Evolutionary conservation across 2,329 filamentous ascomycete genomes (phyloP).

Genomic region (Ophiostoma angusticollis): DNA sequence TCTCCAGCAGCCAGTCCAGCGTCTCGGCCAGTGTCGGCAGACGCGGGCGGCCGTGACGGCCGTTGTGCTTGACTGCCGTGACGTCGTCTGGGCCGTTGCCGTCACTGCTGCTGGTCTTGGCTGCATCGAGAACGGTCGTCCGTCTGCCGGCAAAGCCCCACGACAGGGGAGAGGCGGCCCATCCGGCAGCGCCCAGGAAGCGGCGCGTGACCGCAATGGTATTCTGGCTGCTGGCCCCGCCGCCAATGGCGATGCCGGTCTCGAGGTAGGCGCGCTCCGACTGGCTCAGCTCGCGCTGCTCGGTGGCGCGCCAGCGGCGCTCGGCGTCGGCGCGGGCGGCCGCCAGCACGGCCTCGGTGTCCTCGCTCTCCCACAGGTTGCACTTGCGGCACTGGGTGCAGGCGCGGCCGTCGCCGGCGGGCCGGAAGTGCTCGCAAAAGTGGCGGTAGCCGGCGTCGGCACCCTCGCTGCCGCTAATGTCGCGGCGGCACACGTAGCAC

Average conservation of each 20-base stretch:
- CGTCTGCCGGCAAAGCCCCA: constrained; percentile 4
- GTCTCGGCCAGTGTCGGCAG: constrained; percentile 29
- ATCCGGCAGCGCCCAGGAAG: neutral
- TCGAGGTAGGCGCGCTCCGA: constrained; percentile 45
- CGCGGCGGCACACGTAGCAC: constrained; percentile 90
- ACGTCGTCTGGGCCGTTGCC: constrained; percentile 7
- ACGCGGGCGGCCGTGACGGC: constrained; percentile 9
- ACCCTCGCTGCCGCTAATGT: constrained; percentile 38
- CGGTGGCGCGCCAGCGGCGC: constrained; percentile 53
- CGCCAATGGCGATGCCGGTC: constrained; percentile 31
- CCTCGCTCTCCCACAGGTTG: constrained; percentile 66
- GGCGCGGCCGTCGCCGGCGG: constrained; percentile 55
- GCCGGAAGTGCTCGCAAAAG: constrained; percentile 92
- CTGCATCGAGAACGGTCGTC: too few relatives aligned
- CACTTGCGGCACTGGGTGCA: constrained; percentile 73
- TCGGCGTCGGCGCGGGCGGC: constrained; percentile 61
- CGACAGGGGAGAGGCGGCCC: constrained; percentile 1
- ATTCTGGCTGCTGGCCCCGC: constrained; percentile 1
- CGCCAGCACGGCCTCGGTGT: constrained; percentile 54
- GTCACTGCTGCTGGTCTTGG: constrained; percentile 1
- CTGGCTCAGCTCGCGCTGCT: constrained; percentile 43
- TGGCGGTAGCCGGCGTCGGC: constrained; percentile 68
- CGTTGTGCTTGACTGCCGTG: neutral
- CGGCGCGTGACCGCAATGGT: too few relatives aligned
- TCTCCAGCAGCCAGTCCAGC: constrained; percentile 34